Evolutionary conservation across 495 filamentous ascomycete genomes (phyloP), one percentile per base, ranked within the genome.

Genomic region (Hypoxylon lenormandii): DNA sequence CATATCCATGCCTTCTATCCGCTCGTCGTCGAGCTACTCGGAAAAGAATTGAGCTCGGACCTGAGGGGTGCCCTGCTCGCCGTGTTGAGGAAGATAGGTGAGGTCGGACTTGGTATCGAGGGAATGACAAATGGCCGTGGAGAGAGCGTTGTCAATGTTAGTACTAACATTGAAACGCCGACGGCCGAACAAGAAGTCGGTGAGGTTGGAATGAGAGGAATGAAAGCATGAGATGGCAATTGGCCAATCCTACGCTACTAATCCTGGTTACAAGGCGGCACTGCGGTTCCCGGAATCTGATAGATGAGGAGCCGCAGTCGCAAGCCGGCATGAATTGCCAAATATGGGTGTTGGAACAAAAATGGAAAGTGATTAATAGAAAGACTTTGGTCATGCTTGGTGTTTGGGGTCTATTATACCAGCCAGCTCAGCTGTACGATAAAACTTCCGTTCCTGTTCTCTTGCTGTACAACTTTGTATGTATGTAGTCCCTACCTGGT

Each of bases 1-100:
- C 88, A 97, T 61, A 84, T 97, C 12, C 81, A 85, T 36, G 88
- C 84, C 0, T 97, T 98, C 78, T 97, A 97, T 72, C 92, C 95
- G 1, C 80, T 97, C 5, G 85, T 85, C 16, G 86, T 98, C 0
- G 94, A 96, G 51, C 74, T 98, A n/a, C 79, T 98, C 45, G 84
- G 85, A 52, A 89, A 92, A 43, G 95, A 98, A 45, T 82, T 96
- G 55, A 91, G 89, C 13, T 69, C 82, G 5, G 95, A 97, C 65
- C 82, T 98, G 42, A 83, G 94, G 64, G 74, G 88, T 19, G 90
- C 92, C 1, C 76, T 98, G 63, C 87, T 96, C 67, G 85, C 83
- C 0, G 80, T 97, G 11, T 79, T 97, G 60, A 84, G 89, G 53
- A 82, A 92, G 40, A 89, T 97, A 2, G 94, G 94, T 47, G 94